Evolutionary conservation across 192 early-diverging fungal species (phyloP).

Genomic region (Podila verticillata): DNA sequence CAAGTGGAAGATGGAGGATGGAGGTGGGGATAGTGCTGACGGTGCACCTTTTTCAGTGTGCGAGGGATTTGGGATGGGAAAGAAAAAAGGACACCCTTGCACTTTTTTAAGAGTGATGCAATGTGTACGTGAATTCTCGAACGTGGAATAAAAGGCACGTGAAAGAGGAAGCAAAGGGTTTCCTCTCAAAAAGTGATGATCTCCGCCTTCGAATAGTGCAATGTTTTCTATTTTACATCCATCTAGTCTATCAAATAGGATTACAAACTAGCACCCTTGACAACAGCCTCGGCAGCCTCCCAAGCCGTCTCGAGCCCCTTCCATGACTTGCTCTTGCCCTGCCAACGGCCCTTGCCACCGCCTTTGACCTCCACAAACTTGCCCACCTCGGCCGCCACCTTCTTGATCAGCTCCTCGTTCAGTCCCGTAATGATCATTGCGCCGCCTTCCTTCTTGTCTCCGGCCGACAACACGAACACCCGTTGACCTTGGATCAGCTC

Average conservation of each 20-base stretch:
- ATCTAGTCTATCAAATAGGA: neutral
- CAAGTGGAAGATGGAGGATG: too few species aligned
- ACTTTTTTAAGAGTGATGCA: too few species aligned
- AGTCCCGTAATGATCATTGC: conserved; percentile 54
- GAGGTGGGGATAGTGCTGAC: too few species aligned
- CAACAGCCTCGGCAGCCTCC: conserved; percentile 16
- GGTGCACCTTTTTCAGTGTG: too few species aligned
- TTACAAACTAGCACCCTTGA: neutral
- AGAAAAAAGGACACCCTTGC: too few species aligned
- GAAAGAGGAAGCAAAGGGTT: too few species aligned
- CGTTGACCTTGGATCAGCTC: conserved; percentile 29
- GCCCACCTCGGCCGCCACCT: conserved; percentile 27
- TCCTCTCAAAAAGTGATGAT: too few species aligned
- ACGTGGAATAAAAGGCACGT: too few species aligned
- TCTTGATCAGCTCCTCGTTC: conserved; percentile 51
- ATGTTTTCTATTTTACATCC: neutral
- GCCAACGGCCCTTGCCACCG: conserved; percentile 62
- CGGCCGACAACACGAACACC: conserved; percentile 51
- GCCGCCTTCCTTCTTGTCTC: conserved; percentile 53
- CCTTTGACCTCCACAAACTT: conserved; percentile 55
- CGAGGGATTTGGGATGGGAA: too few species aligned
- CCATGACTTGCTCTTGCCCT: conserved; percentile 59
- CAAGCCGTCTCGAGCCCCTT: conserved; percentile 47
- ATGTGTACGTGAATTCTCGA: too few species aligned
- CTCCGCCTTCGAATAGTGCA: neutral